Base-by-base conservation (phyloP, 2,329 filamentous ascomycete genomes). In the Colletotrichum costaricense region DNA sequence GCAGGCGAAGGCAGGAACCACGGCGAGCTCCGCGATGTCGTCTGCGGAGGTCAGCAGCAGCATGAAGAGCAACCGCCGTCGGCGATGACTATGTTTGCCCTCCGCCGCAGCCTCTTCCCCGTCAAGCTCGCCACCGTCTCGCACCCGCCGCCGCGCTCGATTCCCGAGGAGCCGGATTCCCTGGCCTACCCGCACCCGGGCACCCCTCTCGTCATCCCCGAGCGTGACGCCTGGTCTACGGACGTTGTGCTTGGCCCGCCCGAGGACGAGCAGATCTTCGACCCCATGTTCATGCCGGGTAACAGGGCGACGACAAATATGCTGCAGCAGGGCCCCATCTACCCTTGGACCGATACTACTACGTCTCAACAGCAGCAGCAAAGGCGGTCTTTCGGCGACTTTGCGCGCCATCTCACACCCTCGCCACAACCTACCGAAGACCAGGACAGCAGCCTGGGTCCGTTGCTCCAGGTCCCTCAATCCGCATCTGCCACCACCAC, bases 181-280 rank as follows among this genome's bases (percentile, higher is more conserved):
- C 52, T 72, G 4, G 72, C 58, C 19, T 72, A 74, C 30, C 42
- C 72, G 16, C 68, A 74, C 14, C 72, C 73, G 4, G 73, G 64
- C 12, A 74, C 68, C 7, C 62, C 68, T 3, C 52, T 74, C 49
- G 68, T 67, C 19, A 38, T 74, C 30, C 72, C 72, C 22, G 72
- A 74, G 42, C 62, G 42, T 2, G 68, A 71, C 33, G 56, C 59
- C 49, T 74, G 72, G 72, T 63, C 67, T 5, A 58, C 72, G 16
- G 69, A 74, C 30, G 38, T 74, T 30, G 52, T 72, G 9, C 68
- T 74, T 5, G 72, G 72, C 11, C 72, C 72, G 14, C 67, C 62
- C 5, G 63, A 74, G 22, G 68, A 67, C 16, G 68, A 67, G 52
- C 35, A 63, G 16, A 14, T 70, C 3, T 66, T 58, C 1, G 72